phyloP scores from a whole-genome alignment of 345 rosid genomes.

The Draba incana region DNA sequence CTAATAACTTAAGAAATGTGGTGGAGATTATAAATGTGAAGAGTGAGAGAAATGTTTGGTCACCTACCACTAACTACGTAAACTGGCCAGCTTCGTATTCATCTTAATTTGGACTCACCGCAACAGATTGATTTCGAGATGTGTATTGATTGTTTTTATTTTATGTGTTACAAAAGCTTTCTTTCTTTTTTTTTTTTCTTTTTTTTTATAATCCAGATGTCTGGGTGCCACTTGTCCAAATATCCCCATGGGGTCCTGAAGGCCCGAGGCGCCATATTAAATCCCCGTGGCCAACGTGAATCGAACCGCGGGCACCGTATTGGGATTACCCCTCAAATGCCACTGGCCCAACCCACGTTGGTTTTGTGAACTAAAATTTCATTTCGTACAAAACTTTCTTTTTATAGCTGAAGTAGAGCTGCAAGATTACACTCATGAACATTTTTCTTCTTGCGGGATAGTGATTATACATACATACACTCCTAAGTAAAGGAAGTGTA shows the following conservation, averaged over 20 bases:
- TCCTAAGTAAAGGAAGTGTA: too few species aligned
- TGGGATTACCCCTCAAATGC: too few species aligned
- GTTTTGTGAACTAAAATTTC: background rate
- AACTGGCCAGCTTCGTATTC: constrained; percentile 13
- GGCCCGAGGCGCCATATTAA: too few species aligned
- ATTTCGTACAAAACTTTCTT: background rate
- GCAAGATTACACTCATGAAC: background rate
- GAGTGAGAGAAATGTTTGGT: constrained; percentile 28
- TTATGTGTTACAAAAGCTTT: background rate
- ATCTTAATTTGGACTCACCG: constrained; percentile 5
- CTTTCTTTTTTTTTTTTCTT: too few species aligned
- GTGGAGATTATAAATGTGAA: constrained; percentile 6
- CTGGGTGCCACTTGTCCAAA: too few species aligned
- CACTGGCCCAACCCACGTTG: too few species aligned
- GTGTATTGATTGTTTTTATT: background rate
- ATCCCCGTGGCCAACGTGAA: too few species aligned
- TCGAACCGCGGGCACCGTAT: too few species aligned
- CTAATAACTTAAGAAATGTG: background rate
- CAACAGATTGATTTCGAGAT: background rate
- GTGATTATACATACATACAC: too few species aligned
- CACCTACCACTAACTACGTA: constrained; percentile 26
- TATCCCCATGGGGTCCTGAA: too few species aligned
- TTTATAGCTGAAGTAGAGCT: background rate
- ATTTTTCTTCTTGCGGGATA: background rate
- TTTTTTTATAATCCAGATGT: too few species aligned